Conservation (phyloP, 148 eudicot genomes). For the Bassia scoparia region DNA sequence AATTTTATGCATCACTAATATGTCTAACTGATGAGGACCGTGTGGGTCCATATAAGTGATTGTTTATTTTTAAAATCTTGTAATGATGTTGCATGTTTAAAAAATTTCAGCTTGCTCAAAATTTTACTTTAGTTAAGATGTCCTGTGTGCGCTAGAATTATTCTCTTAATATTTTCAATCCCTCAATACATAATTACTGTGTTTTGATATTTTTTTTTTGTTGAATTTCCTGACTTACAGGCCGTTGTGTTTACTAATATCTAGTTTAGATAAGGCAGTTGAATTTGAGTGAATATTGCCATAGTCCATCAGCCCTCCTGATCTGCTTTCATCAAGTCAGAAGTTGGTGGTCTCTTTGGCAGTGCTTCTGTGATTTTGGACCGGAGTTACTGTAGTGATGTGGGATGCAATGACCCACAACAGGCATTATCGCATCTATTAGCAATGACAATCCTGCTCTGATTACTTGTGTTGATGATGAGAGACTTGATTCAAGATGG, state of each 20-base stretch:
- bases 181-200: background rate
- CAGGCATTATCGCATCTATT: constrained; percentile 64
- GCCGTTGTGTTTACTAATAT: constrained; percentile 61
- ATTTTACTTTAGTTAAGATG: background rate
- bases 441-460: constrained; percentile 66
- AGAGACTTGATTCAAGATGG: constrained; percentile 78
- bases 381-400: constrained; percentile 62
- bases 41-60: background rate
- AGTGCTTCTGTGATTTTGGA: constrained; percentile 67
- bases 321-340: constrained; percentile 64
- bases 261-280: constrained; percentile 49
- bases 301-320: constrained; percentile 66
- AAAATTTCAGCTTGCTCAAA: background rate
- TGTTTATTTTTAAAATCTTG: background rate
- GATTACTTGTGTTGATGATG: constrained; percentile 70
- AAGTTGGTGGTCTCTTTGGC: constrained; percentile 67
- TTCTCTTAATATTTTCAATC: background rate
- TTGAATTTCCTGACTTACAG: constrained; percentile 25
- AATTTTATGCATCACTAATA: background rate
- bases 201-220: background rate
- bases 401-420: constrained; percentile 64
- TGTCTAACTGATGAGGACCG: background rate
- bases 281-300: constrained; percentile 64
- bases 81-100: background rate
- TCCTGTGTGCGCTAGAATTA: background rate